These are phyloP conservation scores for Primulina eburnea DNA, from an alignment of 257 asterid species.

Conservation along the genomic window DNA sequence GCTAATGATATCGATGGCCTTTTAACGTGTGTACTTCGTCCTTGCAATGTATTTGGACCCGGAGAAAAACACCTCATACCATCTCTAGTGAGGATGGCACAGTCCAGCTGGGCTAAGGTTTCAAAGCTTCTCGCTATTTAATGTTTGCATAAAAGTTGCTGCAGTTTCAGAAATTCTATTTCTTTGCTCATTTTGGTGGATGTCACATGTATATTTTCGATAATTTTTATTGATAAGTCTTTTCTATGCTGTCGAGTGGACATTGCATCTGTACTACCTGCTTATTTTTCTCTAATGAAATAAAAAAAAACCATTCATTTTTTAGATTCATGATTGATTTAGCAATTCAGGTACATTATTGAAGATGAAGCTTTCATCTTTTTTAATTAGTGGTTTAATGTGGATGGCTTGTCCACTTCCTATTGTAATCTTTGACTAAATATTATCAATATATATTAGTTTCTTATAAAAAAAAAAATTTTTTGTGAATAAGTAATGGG, in stretches of 20 bases:
- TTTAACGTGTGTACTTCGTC: conserved; percentile 81
- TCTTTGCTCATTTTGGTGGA: conserved; percentile 17
- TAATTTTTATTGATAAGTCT: conserved; percentile 9
- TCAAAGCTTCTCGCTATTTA: conserved; percentile 30
- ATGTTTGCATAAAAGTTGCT: conserved; percentile 9
- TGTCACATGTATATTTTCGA: conserved; percentile 15
- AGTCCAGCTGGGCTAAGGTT: conserved; percentile 81
- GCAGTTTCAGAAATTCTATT: conserved; percentile 10
- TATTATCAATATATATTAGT: no score
- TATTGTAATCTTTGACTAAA: no score
- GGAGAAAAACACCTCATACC: conserved; percentile 70
- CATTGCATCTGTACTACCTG: conserved; percentile 7
- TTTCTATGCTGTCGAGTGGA: conserved; percentile 10
- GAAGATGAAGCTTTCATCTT: no score
- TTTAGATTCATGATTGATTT: conserved; percentile 24
- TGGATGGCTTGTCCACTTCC: no score
- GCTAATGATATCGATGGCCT: conserved; percentile 77
- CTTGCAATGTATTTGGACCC: conserved; percentile 83
- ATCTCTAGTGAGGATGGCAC: conserved; percentile 55
- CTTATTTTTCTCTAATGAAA: conserved; percentile 11
- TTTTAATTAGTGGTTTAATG: no score
- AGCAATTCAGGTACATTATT: conserved; percentile 22
- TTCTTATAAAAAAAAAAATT: no score
- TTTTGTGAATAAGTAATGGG: conserved; percentile 72
- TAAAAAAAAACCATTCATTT: background rate